Conservation (phyloP, 176 grass and related monocot species). For the Lolium multiflorum region DNA sequence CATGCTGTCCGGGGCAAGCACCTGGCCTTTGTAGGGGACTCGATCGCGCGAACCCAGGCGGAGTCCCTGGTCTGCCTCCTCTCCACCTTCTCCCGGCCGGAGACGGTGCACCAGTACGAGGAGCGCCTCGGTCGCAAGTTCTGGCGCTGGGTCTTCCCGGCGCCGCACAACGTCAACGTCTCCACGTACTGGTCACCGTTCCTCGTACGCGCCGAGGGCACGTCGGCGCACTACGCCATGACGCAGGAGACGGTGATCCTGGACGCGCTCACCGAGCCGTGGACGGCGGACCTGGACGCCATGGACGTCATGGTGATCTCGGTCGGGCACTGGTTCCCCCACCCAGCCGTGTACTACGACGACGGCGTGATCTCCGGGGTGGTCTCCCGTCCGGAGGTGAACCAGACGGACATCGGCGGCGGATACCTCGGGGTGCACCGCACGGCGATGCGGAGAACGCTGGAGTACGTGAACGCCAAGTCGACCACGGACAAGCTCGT, state of each 20-base stretch:
- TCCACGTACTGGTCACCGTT: conserved; percentile 56
- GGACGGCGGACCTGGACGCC: conserved; percentile 44
- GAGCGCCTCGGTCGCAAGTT: conserved; percentile 35
- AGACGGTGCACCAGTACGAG: conserved; percentile 32
- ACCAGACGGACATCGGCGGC: conserved; percentile 61
- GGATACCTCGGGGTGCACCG: conserved; percentile 42
- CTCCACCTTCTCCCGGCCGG: conserved; percentile 20
- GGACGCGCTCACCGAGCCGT: conserved; percentile 41
- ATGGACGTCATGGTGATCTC: conserved; percentile 56
- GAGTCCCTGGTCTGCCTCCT: conserved; percentile 50
- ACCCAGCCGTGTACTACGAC: conserved; percentile 49
- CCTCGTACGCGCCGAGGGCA: conserved; percentile 42
- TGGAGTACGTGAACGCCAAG: conserved; percentile 19
- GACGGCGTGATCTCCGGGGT: conserved; percentile 44
- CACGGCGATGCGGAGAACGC: conserved; percentile 26
- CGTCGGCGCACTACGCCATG: conserved; percentile 53
- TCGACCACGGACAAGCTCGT: conserved; percentile 25
- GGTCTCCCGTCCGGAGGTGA: conserved; percentile 38
- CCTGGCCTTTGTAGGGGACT: conserved; percentile 46
- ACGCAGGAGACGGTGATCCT: not conserved
- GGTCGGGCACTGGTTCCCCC: conserved; percentile 63
- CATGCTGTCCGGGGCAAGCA: not conserved
- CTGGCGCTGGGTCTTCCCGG: conserved; percentile 43
- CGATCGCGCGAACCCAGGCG: conserved; percentile 48
- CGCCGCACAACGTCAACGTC: conserved; percentile 31